Conservation (phyloP, 306 rosid species). For the Trifolium repens region DNA sequence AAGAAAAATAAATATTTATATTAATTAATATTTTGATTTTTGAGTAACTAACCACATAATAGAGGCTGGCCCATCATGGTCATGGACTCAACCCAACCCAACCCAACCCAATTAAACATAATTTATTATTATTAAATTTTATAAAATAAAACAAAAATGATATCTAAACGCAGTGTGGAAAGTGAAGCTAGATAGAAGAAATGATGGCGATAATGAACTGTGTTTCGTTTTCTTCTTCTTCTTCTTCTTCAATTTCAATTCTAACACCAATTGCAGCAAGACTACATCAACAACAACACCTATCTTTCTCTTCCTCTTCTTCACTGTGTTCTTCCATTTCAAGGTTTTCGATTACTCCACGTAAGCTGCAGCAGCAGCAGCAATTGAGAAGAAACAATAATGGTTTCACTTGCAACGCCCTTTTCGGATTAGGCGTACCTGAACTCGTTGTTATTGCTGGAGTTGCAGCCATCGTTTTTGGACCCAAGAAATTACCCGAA, state of each 20-base stretch:
- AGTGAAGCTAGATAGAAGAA: not conserved
- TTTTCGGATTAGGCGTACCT: constrained; percentile 93
- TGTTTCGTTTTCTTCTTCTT: not conserved
- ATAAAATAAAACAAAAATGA: not conserved
- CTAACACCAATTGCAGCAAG: not conserved
- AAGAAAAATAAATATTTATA: no score
- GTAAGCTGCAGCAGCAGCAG: not conserved
- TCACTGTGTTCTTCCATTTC: constrained; percentile 8
- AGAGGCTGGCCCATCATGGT: no score
- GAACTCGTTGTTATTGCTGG: constrained; percentile 92
- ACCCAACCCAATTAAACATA: not conserved
- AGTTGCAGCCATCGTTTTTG: constrained; percentile 90
- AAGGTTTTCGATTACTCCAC: not conserved
- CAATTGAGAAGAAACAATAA: constrained; percentile 28
- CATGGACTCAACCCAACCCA: no score
- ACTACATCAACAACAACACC: not conserved
- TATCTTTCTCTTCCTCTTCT: constrained; percentile 20
- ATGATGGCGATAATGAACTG: constrained; percentile 37
- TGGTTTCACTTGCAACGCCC: constrained; percentile 72
- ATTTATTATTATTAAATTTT: not conserved
- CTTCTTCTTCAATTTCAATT: not conserved
- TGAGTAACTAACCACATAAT: no score
- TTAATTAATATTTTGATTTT: no score
- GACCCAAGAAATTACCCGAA: constrained; percentile 94
- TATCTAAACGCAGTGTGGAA: constrained; percentile 20